Conservation (phyloP, 208 protist genomes). For the Wallacemonas collosoma region DNA sequence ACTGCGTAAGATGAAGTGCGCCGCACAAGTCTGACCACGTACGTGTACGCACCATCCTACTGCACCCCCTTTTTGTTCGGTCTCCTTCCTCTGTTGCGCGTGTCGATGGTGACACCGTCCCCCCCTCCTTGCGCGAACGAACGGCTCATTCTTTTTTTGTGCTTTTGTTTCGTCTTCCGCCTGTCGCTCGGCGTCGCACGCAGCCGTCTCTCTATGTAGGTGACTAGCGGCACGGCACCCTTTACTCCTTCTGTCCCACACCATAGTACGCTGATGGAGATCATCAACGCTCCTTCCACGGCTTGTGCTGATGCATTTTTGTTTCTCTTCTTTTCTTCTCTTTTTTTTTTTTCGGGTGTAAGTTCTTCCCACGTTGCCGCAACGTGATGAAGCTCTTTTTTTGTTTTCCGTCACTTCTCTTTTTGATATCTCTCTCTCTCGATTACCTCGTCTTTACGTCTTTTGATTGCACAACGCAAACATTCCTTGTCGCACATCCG, state of each 20-base stretch:
- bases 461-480: no score
- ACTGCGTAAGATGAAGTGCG: slow-evolving; percentile 4
- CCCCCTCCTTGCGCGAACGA: no score
- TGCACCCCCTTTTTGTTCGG: no score
- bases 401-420: no score
- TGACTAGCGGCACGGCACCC: not conserved
- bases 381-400: no score
- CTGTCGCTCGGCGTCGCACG: not conserved
- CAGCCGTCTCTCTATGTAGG: not conserved
- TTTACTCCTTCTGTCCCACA: no score
- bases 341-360: not conserved
- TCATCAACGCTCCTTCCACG: not conserved
- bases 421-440: no score
- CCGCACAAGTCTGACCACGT: not conserved
- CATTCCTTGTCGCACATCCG: no score
- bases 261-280: not conserved
- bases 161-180: slow-evolving; percentile 5
- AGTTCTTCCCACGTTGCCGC: not conserved
- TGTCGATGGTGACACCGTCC: no score
- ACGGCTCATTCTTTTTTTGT: not conserved
- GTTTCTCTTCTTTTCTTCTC: slow-evolving; percentile 28
- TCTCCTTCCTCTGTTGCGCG: no score
- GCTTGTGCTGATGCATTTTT: slow-evolving; percentile 20
- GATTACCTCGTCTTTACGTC: no score
- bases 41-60: no score